Base-by-base conservation (phyloP, 2,329 filamentous ascomycete species). In the Hymenoscyphus infarciens region DNA sequence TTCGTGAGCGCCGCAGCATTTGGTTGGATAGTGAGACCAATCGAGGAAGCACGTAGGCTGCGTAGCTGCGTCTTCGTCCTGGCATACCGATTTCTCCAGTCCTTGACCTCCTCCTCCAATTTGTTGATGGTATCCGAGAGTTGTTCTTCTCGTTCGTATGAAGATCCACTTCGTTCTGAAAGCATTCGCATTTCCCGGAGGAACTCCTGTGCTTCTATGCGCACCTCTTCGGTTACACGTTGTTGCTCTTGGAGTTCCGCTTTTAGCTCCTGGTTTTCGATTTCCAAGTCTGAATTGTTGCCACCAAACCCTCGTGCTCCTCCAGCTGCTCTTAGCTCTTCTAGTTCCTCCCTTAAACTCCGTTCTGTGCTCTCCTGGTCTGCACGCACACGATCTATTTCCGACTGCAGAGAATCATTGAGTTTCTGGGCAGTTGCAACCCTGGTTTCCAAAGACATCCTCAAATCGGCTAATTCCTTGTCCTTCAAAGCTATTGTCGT, bases 21-120 rank as follows among this genome's bases (percentile, higher is more conserved):
- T 64, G 88, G 84, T 7, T 89, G 86, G 53, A 87, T 78, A 7
- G 83, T 79, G 53, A 96, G 79, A 13, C 91, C 91, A 64, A 90
- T 85, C 0, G 92, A 95, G 0, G 91, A 91, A 5, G 90, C 87
- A 59, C 92, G 88, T 74, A 97, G 82, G 71, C 84, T 89, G 59
- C 93, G 87, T 57, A 96, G 80, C 75, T 97, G 93, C 2, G 94
- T 91, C 79, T 96, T 97, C 42, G 91, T 84, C 68, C 88, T 89
- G 29, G 92, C 89, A 73, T 97, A 98, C 55, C 93, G 89, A 69
- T 88, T 87, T 73, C 92, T 92, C 95, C 95, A 99, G 58, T 93
- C 88, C 61, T 89, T 89, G 56, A 96, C 86, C 73, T 98, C 92
- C 25, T 85, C 81, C 75, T 97, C 91, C 5, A 99, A 82, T 61